phyloP scores from a whole-genome alignment of 345 rosid species.

The Balakata baccata region DNA sequence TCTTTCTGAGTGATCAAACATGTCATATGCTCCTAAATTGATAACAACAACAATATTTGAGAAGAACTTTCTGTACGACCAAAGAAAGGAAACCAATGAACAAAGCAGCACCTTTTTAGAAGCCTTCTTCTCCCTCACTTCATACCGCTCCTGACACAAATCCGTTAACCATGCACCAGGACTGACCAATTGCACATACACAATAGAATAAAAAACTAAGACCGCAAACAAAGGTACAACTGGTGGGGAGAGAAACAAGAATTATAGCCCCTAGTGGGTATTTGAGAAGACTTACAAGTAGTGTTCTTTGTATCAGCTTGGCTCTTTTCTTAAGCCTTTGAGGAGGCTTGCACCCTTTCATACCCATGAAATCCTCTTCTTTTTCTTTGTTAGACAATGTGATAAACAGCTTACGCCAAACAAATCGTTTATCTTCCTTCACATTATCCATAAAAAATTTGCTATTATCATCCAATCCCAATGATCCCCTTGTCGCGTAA shows the following conservation, averaged over 20 bases:
- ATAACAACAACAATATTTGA: not conserved
- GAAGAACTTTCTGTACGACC: not conserved
- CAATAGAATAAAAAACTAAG: not conserved
- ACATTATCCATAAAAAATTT: conserved; percentile 50
- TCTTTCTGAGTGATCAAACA: not conserved
- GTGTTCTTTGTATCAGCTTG: conserved; percentile 75
- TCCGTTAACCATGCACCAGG: conserved; percentile 94
- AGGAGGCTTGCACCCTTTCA: conserved; percentile 94
- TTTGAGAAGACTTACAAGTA: conserved; percentile 49
- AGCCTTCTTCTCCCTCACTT: conserved; percentile 89
- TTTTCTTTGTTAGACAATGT: conserved; percentile 85
- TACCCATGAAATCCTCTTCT: conserved; percentile 91
- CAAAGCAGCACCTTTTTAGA: conserved; percentile 67
- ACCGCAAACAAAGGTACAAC: not conserved
- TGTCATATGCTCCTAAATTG: too few species aligned
- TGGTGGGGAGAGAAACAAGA: not conserved
- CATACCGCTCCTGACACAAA: conserved; percentile 78
- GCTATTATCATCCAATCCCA: conserved; percentile 62
- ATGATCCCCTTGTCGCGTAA: conserved; percentile 74
- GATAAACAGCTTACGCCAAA: conserved; percentile 76
- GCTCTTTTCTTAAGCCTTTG: conserved; percentile 94
- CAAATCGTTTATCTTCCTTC: conserved; percentile 56
- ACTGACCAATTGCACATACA: conserved; percentile 61
- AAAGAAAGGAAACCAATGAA: not conserved
- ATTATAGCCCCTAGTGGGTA: not conserved